Evolutionary conservation across 768 basidiomycete genomes (phyloP).

Genomic region (Chiua virens): DNA sequence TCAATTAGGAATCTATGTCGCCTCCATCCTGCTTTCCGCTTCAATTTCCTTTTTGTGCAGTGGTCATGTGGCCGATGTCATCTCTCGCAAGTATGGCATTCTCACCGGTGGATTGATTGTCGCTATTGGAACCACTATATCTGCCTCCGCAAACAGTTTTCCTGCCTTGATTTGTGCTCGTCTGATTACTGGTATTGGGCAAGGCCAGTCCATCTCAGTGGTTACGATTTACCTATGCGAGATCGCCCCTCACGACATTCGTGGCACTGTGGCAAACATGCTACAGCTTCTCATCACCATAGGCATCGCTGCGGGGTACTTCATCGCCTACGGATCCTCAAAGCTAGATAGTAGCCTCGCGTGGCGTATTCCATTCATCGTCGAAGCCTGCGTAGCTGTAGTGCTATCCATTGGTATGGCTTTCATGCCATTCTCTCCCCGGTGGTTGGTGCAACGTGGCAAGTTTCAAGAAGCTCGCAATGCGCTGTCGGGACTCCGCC

Average conservation of each 20-base stretch:
- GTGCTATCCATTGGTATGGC: constrained; percentile 23
- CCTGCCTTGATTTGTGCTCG: constrained; percentile 43
- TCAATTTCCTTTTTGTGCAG: constrained; percentile 38
- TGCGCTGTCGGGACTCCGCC: constrained; percentile 27
- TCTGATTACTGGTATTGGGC: constrained; percentile 45
- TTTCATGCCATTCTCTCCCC: constrained; percentile 21
- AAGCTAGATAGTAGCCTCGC: constrained; percentile 22
- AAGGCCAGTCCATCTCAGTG: constrained; percentile 46
- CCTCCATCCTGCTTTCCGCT: too few species aligned
- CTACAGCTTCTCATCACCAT: constrained; percentile 44
- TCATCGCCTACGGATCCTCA: constrained; percentile 27
- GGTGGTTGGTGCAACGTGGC: constrained; percentile 34
- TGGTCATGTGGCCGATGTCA: constrained; percentile 44
- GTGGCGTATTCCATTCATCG: constrained; percentile 30
- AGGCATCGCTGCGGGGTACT: constrained; percentile 41
- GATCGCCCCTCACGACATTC: constrained; percentile 39
- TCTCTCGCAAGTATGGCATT: constrained; percentile 48
- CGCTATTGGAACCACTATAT: constrained; percentile 40
- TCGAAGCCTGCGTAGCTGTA: constrained; percentile 23
- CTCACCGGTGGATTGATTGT: constrained; percentile 43
- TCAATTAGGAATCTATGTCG: constrained; percentile 44
- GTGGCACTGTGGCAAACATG: constrained; percentile 41
- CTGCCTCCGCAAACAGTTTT: constrained; percentile 36
- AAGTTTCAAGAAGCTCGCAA: constrained; percentile 31
- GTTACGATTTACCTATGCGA: constrained; percentile 42